Percentiles rank a stretch among this genome's conserved stretches.
These are phyloP conservation scores for Myrica gale DNA, from an alignment of 306 rosid species.

Conservation along the genomic window DNA sequence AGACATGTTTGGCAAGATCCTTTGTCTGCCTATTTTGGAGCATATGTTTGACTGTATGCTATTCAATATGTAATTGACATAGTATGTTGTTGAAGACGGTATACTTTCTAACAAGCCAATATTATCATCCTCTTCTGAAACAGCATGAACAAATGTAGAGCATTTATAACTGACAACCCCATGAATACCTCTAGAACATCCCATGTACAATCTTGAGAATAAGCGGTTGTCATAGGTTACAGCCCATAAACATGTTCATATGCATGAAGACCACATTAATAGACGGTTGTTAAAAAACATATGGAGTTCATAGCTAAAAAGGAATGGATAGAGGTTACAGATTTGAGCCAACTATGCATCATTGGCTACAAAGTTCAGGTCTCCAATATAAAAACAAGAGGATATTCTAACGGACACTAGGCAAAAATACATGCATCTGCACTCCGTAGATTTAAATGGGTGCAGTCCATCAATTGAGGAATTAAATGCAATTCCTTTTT, in stretches of 20 bases:
- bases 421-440: background rate
- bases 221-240: background rate
- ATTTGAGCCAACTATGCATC: background rate
- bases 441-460: background rate
- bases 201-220: background rate
- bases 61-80: no score
- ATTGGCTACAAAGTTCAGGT: background rate
- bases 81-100: no score
- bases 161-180: no score
- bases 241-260: background rate
- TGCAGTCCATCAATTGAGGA: background rate
- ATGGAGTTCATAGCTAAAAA: background rate
- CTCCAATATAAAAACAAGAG: background rate
- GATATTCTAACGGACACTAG: background rate
- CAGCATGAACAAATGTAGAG: no score
- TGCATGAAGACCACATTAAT: background rate
- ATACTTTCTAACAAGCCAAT: no score
- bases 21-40: no score
- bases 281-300: background rate
- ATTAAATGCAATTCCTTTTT: background rate
- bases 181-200: background rate
- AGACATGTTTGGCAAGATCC: no score
- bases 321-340: background rate
- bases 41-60: no score
- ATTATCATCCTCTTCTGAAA: no score